Percentiles rank a stretch among this genome's conserved stretches.
Conservation (phyloP, 352 stramenopile species). For the Phytopythium boreale region DNA sequence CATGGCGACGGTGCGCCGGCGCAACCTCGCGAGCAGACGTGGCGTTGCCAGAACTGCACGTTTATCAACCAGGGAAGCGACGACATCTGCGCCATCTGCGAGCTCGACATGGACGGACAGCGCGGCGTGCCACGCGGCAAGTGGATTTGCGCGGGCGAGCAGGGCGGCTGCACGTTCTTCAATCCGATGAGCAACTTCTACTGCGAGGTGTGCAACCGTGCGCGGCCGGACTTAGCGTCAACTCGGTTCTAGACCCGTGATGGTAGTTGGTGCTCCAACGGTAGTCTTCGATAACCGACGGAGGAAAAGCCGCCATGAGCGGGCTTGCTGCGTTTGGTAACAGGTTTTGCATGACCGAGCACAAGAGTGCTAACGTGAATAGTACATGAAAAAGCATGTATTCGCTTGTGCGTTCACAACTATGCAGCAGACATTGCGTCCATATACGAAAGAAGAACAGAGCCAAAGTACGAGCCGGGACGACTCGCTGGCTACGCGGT, state of each 20-base stretch:
- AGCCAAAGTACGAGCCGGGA: too few species aligned
- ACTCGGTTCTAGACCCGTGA: slow-evolving; percentile 50
- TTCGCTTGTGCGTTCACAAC: too few species aligned
- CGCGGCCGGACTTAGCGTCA: slow-evolving; percentile 66
- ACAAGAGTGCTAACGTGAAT: too few species aligned
- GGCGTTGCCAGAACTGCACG: slow-evolving; percentile 83
- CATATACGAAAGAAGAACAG: too few species aligned
- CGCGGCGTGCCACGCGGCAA: slow-evolving; percentile 78
- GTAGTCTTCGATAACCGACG: too few species aligned
- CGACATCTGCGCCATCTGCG: slow-evolving; percentile 73
- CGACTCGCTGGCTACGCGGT: too few species aligned
- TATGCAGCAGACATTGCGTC: too few species aligned
- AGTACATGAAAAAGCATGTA: too few species aligned
- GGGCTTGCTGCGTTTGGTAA: too few species aligned
- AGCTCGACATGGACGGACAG: slow-evolving; percentile 76
- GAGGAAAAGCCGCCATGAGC: background rate
- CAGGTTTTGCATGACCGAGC: too few species aligned
- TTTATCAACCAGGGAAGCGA: slow-evolving; percentile 83
- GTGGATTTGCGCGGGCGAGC: slow-evolving; percentile 81
- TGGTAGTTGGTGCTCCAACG: too few species aligned
- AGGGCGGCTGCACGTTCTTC: slow-evolving; percentile 88
- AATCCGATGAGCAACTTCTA: slow-evolving; percentile 82
- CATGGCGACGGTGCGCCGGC: slow-evolving; percentile 12
- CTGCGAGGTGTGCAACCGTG: slow-evolving; percentile 88
- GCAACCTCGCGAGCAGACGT: slow-evolving; percentile 49